Base-by-base conservation (phyloP, 805 yeast species). In the Candida schatavii region DNA sequence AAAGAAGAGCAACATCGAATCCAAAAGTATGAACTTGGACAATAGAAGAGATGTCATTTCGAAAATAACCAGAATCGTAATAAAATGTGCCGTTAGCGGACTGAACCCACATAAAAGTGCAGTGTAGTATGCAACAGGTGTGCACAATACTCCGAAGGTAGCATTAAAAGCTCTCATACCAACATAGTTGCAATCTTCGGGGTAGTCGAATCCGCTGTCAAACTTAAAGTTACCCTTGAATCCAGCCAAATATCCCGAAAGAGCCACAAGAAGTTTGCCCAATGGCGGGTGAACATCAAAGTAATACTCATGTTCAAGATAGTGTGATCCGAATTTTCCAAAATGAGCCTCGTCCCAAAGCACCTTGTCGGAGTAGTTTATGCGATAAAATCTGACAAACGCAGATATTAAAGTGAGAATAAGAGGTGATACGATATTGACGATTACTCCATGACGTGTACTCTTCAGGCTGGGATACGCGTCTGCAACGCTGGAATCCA, bases 311-410 rank as follows among this genome's bases (percentile, higher is more conserved):
- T 88, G 93, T 50, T 70, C 82, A 47, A 91, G 71, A 64, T 91
- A 91, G 61, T 88, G 84, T 10, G 96, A 83, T 25, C 97, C 98
- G 61, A 91, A 91, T 62, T 91, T 93, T 39, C 97, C 99, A 63
- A 91, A 91, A 69, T 90, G 97, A 31, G 97, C 97, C 61, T 89
- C 97, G 66, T 89, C 97, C 97, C 97, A 90, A 19, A 93, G 93
- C 23, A 93, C 97, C 42, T 76, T 72, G 43, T 77, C 72, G 46
- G 88, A 85, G 43, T 75, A 70, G 41, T 86, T 85, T 51, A 91
- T 84, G 10, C 19, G n/a, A 15, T 86, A 82, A 62, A 89, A 78
- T 52, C 98, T 78, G 32, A 88, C 75, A 47, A 51, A 48, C 6
- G 66, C 66, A 3, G 74, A 62, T 22, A 64, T 34, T 22, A 59